Conservation (phyloP, 1,284 basidiomycete species). For the Sanghuangporus sanghuang region DNA sequence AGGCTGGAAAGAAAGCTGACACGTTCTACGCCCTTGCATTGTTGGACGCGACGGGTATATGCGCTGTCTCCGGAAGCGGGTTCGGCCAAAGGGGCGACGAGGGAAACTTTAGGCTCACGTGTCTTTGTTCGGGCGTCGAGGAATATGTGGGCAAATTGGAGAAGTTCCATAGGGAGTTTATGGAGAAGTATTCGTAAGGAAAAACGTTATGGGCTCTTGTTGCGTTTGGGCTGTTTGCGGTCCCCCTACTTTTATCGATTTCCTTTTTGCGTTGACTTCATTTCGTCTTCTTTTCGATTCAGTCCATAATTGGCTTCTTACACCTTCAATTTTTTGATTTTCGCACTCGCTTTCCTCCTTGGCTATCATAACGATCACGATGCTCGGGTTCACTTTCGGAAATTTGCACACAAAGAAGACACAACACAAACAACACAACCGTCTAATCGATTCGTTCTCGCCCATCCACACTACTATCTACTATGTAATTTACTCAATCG, state of each 20-base stretch:
- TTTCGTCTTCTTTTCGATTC: neutral
- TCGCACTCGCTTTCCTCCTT: no score
- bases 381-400: no score
- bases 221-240: neutral
- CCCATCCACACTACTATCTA: neutral
- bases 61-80: constrained; percentile 86
- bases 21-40: constrained; percentile 82
- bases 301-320: no score
- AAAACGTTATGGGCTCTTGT: neutral
- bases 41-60: constrained; percentile 88
- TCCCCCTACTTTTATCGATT: neutral
- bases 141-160: constrained; percentile 85
- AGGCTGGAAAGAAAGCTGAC: constrained; percentile 76
- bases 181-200: constrained; percentile 52
- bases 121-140: constrained; percentile 84
- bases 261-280: neutral
- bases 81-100: constrained; percentile 89
- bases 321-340: no score
- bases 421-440: neutral
- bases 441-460: neutral
- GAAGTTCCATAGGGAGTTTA: constrained; percentile 77
- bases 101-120: constrained; percentile 85
- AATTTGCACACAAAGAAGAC: neutral
- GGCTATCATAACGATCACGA: no score
- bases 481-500: neutral